These are phyloP conservation scores for Fusarium annulatum DNA, from an alignment of 2,329 filamentous ascomycete genomes.

Conservation along the genomic window DNA sequence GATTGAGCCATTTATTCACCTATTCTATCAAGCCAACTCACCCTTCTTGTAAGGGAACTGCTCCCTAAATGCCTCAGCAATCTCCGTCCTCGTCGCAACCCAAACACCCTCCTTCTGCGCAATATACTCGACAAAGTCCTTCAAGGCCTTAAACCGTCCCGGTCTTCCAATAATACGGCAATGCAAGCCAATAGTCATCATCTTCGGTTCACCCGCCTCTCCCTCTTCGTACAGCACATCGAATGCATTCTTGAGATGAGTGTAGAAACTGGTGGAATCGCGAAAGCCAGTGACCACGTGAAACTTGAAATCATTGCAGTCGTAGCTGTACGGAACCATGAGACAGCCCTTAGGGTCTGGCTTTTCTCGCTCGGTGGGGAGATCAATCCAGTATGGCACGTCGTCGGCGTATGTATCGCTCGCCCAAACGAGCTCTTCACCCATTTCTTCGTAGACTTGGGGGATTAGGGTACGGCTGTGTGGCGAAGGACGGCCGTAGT, in stretches of 20 bases:
- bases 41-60: conserved; percentile 3
- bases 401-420: conserved; percentile 13
- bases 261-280: neutral
- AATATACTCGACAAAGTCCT: conserved; percentile 12
- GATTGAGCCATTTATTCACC: fast-evolving
- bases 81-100: neutral
- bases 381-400: conserved; percentile 8
- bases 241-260: conserved; percentile 2
- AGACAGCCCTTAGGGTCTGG: neutral
- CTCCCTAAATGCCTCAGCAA: neutral
- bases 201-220: neutral
- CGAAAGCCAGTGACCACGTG: neutral
- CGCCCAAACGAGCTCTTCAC: neutral
- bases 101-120: neutral
- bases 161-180: conserved; percentile 11
- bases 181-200: conserved; percentile 11
- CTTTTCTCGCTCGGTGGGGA: neutral
- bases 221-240: conserved; percentile 6
- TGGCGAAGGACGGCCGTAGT: conserved; percentile 1
- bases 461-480: neutral
- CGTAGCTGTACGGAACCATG: conserved; percentile 11
- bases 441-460: conserved; percentile 5
- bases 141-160: neutral
- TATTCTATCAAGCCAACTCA: neutral
- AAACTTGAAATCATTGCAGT: conserved; percentile 17